Evolutionary conservation across 805 yeast species (phyloP).

Genomic region (Kodamaea sagamina): DNA sequence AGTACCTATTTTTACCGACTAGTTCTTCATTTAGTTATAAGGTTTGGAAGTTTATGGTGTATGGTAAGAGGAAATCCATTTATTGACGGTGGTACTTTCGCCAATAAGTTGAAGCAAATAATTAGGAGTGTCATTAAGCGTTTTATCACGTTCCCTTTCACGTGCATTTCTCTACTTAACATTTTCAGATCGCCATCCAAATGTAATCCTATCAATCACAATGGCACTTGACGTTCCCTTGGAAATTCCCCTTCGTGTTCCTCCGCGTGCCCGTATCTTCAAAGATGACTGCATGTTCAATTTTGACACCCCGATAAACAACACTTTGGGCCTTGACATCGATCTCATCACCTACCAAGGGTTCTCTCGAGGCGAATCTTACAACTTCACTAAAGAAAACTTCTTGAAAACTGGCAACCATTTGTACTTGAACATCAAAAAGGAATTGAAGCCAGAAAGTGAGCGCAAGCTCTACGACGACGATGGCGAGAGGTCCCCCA

Average conservation of each 20-base stretch:
- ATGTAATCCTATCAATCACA: neutral
- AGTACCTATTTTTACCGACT: too few species aligned
- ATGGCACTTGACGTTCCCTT: slow-evolving; percentile 16
- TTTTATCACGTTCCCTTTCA: too few species aligned
- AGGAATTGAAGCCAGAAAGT: slow-evolving; percentile 46
- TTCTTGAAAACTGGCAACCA: slow-evolving; percentile 52
- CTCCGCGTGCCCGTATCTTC: slow-evolving; percentile 46
- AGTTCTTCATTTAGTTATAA: too few species aligned
- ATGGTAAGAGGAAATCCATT: too few species aligned
- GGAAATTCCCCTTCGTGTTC: slow-evolving; percentile 22
- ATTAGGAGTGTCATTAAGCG: too few species aligned
- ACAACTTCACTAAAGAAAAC: slow-evolving; percentile 61
- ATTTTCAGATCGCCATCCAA: neutral
- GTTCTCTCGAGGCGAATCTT: slow-evolving; percentile 48
- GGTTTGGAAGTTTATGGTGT: too few species aligned
- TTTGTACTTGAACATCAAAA: slow-evolving; percentile 59
- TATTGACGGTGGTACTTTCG: too few species aligned
- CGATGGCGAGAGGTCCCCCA: slow-evolving; percentile 35
- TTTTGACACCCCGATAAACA: slow-evolving; percentile 64
- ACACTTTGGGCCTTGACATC: slow-evolving; percentile 62
- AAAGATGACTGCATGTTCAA: slow-evolving; percentile 92
- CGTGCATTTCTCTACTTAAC: neutral
- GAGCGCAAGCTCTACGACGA: slow-evolving; percentile 23
- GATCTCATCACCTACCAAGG: slow-evolving; percentile 76
- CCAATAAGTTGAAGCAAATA: too few species aligned